A percentile compares a stretch with the other conserved stretches of the same genome.
Conservation (phyloP, 495 filamentous ascomycete genomes). For the Immersiella caudata region DNA sequence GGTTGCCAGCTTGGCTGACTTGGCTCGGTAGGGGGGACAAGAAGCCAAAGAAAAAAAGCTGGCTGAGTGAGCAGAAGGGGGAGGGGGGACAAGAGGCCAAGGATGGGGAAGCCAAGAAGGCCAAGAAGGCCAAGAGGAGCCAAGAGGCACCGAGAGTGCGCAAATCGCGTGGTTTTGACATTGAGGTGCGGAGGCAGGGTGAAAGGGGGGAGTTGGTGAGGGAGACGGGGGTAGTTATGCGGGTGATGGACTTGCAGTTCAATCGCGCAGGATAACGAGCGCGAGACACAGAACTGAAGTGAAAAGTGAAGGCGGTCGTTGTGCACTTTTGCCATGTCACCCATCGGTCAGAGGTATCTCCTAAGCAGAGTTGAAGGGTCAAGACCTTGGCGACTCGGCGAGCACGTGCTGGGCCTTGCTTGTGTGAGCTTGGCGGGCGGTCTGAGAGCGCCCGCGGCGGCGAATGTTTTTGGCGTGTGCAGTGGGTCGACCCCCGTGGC, state of each 20-base stretch:
- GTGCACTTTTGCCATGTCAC: background rate
- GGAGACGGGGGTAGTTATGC: background rate
- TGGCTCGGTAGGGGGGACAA: background rate
- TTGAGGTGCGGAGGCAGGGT: background rate
- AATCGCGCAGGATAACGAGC: background rate
- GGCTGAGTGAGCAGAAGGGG: background rate
- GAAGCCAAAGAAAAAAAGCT: background rate
- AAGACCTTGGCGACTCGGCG: slow-evolving; percentile 1
- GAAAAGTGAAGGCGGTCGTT: background rate
- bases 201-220: background rate
- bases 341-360: background rate
- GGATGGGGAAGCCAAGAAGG: background rate
- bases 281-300: background rate
- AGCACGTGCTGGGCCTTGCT: background rate
- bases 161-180: background rate
- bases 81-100: background rate
- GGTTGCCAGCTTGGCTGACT: background rate
- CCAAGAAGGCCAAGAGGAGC: slow-evolving; percentile 11
- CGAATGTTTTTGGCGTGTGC: background rate
- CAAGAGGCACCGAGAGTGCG: background rate
- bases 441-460: background rate
- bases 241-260: background rate
- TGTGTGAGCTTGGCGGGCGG: background rate
- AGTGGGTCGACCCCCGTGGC: background rate
- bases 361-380: background rate